Conservation (phyloP, 371 early-diverging fungal genomes). For the Apophysomyces ossiformis region DNA sequence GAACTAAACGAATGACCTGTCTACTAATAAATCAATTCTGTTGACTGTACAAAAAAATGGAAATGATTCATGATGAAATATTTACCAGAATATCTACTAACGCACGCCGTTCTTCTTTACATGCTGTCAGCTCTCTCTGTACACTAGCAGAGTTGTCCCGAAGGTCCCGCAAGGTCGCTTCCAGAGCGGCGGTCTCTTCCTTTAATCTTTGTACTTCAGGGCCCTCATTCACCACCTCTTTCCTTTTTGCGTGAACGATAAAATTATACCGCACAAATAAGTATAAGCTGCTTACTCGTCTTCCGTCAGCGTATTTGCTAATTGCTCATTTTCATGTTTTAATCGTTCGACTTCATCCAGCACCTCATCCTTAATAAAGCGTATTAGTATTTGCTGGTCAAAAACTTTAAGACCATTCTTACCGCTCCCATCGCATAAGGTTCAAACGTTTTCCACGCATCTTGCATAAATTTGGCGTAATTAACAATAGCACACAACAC, state of each 20-base stretch:
- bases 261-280: not conserved
- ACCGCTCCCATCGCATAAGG: slow-evolving; percentile 15
- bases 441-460: slow-evolving; percentile 22
- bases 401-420: not conserved
- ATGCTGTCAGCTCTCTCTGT: slow-evolving; percentile 14
- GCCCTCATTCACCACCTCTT: slow-evolving; percentile 13
- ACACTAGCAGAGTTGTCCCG: slow-evolving; percentile 13
- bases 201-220: slow-evolving; percentile 12
- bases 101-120: slow-evolving; percentile 15
- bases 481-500: slow-evolving; percentile 27
- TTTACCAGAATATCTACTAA: slow-evolving; percentile 19
- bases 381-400: not conserved
- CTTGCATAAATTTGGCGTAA: slow-evolving; percentile 31
- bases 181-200: slow-evolving; percentile 8
- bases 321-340: slow-evolving; percentile 5
- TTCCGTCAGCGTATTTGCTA: slow-evolving; percentile 6
- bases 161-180: slow-evolving; percentile 13
- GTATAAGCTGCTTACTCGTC: not conserved
- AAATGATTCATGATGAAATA: not conserved
- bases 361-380: slow-evolving; percentile 1
- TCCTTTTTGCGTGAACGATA: not conserved
- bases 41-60: not conserved
- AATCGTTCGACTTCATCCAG: slow-evolving; percentile 12
- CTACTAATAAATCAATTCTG: not conserved
- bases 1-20: slow-evolving; percentile 3